These are phyloP conservation scores for Neurospora sp. DNA, from an alignment of 2,329 filamentous ascomycete species.

Conservation along the genomic window DNA sequence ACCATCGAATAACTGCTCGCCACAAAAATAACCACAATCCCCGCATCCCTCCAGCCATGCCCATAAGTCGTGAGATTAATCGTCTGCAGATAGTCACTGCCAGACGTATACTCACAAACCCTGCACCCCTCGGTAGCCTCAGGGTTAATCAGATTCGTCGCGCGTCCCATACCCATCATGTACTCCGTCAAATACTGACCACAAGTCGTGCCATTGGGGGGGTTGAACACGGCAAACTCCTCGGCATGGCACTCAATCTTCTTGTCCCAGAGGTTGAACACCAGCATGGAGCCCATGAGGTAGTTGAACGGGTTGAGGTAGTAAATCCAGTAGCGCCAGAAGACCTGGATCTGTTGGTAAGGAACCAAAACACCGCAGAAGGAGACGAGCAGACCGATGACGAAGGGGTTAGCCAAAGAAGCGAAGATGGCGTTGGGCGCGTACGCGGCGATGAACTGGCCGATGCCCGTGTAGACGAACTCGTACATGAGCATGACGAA, in stretches of 20 bases:
- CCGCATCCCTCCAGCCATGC: slow-evolving; percentile 58
- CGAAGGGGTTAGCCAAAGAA: slow-evolving; percentile 43
- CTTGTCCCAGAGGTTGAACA: slow-evolving; percentile 38
- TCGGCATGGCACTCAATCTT: slow-evolving; percentile 34
- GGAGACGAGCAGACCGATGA: slow-evolving; percentile 49
- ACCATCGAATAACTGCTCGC: slow-evolving; percentile 41
- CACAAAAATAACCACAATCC: slow-evolving; percentile 45
- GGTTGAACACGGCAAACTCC: slow-evolving; percentile 43
- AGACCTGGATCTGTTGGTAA: slow-evolving; percentile 48
- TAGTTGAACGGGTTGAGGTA: slow-evolving; percentile 53
- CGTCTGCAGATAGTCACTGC: slow-evolving; percentile 48
- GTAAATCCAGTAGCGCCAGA: slow-evolving; percentile 61
- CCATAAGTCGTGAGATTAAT: slow-evolving; percentile 51
- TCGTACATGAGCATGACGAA: slow-evolving; percentile 50
- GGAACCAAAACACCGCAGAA: slow-evolving; percentile 72
- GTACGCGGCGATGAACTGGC: slow-evolving; percentile 54
- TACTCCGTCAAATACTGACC: slow-evolving; percentile 45
- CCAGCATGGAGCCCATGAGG: slow-evolving; percentile 44
- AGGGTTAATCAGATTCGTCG: slow-evolving; percentile 48
- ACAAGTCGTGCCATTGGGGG: slow-evolving; percentile 44
- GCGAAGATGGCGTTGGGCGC: slow-evolving; percentile 52
- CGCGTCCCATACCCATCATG: slow-evolving; percentile 32
- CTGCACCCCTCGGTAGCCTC: slow-evolving; percentile 43
- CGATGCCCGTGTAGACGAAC: slow-evolving; percentile 50
- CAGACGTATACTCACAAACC: slow-evolving; percentile 50